Base-by-base conservation (phyloP, 768 basidiomycete genomes). In the Xanthoconium stramineum region DNA sequence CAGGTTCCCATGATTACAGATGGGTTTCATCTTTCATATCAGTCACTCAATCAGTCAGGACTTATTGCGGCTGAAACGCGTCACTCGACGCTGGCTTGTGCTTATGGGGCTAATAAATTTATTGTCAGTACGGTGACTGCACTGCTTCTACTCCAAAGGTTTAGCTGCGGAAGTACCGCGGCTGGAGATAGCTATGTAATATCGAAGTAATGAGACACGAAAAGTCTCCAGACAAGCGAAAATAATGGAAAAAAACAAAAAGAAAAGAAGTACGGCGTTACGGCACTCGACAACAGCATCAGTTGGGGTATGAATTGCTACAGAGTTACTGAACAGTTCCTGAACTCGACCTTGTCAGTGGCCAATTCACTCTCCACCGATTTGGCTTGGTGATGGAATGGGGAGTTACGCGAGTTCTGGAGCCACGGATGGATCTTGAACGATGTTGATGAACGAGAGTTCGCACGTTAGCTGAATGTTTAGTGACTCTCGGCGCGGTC, bases 1-100 rank as follows among this genome's bases (percentile, higher is more conserved):
- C 52, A 57, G 19, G 65, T 61, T 63, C 61, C 63, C 59, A 58
- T 54, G 60, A 44, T 46, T 17, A 56, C 62, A 19, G 53, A 32
- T 32, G 39, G 28, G 59, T 61, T 59, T 65, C 66, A 61, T 42
- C 44, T 29, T 55, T 53, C 33, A 45, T 57, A 50, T 61, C 59
- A 49, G 30, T 46, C 53, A 45, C 29, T 48, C 55, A 24, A 58
- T 48, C 55, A 24, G 57, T 62, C 57, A 46, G 63, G 58, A 50
- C 45, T 57, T 65, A 58, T 48, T 64, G 61, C 61, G 66, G 61
- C 39, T 64, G 58, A 69, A 70, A 60, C 67, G 56, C 58, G 60
- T 66, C 56, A 17, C 37, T 58, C 58, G 45, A 40, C 39, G 55
- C 28, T 55, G 59, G 29, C 39, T 40, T 53, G 57, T 49, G 49